phyloP scores from a whole-genome alignment of 129 eudicot species.

The Apium graveolens region DNA sequence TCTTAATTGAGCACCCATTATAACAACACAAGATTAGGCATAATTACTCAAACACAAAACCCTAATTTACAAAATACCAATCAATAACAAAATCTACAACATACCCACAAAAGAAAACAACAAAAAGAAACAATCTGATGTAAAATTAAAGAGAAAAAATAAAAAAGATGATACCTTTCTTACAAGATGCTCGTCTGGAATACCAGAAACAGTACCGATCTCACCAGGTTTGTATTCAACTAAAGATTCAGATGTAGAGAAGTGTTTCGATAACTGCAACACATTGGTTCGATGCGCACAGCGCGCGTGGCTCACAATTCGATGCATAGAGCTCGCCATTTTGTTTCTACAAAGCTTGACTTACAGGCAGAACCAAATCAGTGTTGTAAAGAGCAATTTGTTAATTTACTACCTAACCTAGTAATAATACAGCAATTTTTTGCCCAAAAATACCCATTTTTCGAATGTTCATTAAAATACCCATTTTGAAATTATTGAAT shows the following conservation, averaged over 20 bases:
- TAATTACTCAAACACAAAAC: neutral
- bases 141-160: neutral
- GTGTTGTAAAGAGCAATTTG: no score
- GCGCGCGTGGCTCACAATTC: conserved; percentile 14
- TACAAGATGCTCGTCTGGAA: conserved; percentile 53
- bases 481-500: no score
- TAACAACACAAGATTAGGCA: neutral
- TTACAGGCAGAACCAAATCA: neutral
- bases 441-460: no score
- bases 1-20: neutral
- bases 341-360: neutral
- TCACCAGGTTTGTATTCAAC: conserved; percentile 40
- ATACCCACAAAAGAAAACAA: neutral
- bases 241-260: conserved; percentile 36
- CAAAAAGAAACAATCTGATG: neutral
- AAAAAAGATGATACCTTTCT: conserved; percentile 25
- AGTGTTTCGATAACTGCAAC: conserved; percentile 16
- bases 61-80: neutral
- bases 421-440: no score
- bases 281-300: conserved; percentile 13
- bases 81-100: neutral
- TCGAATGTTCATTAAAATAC: no score
- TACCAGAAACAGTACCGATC: conserved; percentile 48
- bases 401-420: neutral
- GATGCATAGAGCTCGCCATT: conserved; percentile 43